Percentiles rank a stretch among this genome's conserved stretches.
These are phyloP conservation scores for Bipolaris zeicola DNA, from an alignment of 2,329 filamentous ascomycete species.

Conservation along the genomic window DNA sequence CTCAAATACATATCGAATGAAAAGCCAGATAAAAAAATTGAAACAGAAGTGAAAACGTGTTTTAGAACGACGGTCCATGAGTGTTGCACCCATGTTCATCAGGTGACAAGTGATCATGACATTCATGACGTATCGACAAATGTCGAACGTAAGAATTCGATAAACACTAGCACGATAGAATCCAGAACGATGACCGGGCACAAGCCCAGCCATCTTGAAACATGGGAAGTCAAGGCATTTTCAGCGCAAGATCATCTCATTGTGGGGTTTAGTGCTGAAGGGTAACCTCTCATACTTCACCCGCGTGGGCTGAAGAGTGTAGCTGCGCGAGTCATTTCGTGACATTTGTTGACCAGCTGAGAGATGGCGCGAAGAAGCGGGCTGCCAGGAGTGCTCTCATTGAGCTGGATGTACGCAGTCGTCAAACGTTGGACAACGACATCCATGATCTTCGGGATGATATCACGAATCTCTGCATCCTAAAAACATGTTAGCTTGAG, in stretches of 20 bases:
- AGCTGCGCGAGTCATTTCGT: slow-evolving; percentile 39
- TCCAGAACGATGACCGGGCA: not conserved
- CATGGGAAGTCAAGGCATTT: slow-evolving; percentile 28
- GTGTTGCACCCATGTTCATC: not conserved
- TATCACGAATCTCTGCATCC: slow-evolving; percentile 61
- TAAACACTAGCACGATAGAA: not conserved
- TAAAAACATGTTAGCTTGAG: slow-evolving; percentile 32
- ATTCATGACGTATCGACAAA: not conserved
- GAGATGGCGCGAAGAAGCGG: slow-evolving; percentile 60
- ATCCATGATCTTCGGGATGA: slow-evolving; percentile 65
- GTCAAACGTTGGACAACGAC: slow-evolving; percentile 63
- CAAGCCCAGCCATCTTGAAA: not conserved
- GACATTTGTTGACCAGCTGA: slow-evolving; percentile 47
- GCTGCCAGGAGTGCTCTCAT: slow-evolving; percentile 58
- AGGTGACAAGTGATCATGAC: not conserved
- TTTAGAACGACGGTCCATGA: not conserved
- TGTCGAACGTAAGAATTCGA: not conserved
- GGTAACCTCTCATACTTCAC: slow-evolving; percentile 7
- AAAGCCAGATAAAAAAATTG: not conserved
- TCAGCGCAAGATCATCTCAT: slow-evolving; percentile 31
- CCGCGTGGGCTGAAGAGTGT: slow-evolving; percentile 20
- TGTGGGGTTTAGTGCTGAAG: not conserved
- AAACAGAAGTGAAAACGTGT: not conserved
- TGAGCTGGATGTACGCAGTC: slow-evolving; percentile 61
- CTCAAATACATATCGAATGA: slow-evolving; percentile 8